Evolutionary conservation across 257 asterid species (phyloP).

Genomic region (Henckelia pumila): DNA sequence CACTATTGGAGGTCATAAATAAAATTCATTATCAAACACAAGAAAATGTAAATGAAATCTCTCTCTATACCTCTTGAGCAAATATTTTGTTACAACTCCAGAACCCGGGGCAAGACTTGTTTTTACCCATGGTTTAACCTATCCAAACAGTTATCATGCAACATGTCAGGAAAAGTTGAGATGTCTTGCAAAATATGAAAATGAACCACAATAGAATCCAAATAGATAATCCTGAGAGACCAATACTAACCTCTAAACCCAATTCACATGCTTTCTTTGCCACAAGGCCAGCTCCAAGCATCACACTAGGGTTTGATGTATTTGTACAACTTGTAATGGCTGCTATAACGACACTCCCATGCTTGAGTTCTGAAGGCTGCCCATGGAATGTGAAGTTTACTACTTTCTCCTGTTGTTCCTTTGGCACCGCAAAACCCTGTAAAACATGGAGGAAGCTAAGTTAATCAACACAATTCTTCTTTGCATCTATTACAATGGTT

Average conservation of each 20-base stretch:
- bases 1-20: slow-evolving; percentile 45
- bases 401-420: slow-evolving; percentile 73
- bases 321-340: slow-evolving; percentile 95
- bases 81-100: slow-evolving; percentile 90
- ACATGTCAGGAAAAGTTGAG: slow-evolving; percentile 19
- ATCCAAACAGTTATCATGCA: slow-evolving; percentile 23
- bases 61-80: slow-evolving; percentile 62
- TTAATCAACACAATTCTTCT: neutral
- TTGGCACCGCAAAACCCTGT: slow-evolving; percentile 84
- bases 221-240: neutral
- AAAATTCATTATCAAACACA: slow-evolving; percentile 9
- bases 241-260: slow-evolving; percentile 79
- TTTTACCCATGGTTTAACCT: slow-evolving; percentile 97
- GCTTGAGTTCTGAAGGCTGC: slow-evolving; percentile 78
- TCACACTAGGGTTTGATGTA: slow-evolving; percentile 96
- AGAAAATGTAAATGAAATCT: neutral
- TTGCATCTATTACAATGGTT: neutral
- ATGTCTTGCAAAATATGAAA: slow-evolving; percentile 2
- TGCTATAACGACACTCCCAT: slow-evolving; percentile 94
- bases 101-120: slow-evolving; percentile 99
- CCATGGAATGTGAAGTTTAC: slow-evolving; percentile 66
- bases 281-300: slow-evolving; percentile 98
- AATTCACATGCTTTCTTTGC: slow-evolving; percentile 92
- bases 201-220: slow-evolving; percentile 6
- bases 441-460: slow-evolving; percentile 6